Evolutionary conservation across 1,139 yeast species (phyloP), one percentile per base, ranked within the genome.

Genomic region (Lodderomyces pseudojiufengensis): DNA sequence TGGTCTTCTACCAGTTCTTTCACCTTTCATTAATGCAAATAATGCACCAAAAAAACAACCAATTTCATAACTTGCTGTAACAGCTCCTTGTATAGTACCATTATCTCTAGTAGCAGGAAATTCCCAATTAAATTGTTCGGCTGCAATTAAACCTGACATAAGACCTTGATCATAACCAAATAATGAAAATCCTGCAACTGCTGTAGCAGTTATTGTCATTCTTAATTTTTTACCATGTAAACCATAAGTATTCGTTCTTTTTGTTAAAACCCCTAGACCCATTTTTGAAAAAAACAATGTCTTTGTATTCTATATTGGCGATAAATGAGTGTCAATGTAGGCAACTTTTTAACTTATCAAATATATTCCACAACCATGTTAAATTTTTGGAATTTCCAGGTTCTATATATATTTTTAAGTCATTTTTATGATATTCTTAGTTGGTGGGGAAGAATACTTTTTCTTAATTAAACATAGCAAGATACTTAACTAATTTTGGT

Each of bases 151-250:
- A 51, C 86, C 84, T 9, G 84, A 75, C 85, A 82, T 79, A 38
- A 84, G 71, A 52, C 94, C 94, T 59, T 84, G 92, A 55, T 84
- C 88, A 51, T 81, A 82, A 41, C 94, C 94, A 52, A 84, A 84
- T 38, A 65, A 58, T 18, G 84, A 73, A 56, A 84, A 83, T 10
- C 86, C 88, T 30, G 75, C 68, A 32, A 78, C 79, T 32, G 88
- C 78, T 27, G 76, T 63, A 20, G 69, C 43, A 0, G 88, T 80
- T 42, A 82, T 66, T 14, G 72, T 63, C 9, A 48, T 48, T 48
- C 72, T 52, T 38, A 67, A 60, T 29, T 54, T 44, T 44, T 60
- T 58, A 31, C 86, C 86, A 27, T 53, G 50, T 20, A 75, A 59
- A 9, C 83, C 82, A 32, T 54, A 58, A 16, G 74, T 71, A 49